Evolutionary conservation across 2,329 filamentous ascomycete species (phyloP).

Genomic region (Tolypocladium cylindrosporum): DNA sequence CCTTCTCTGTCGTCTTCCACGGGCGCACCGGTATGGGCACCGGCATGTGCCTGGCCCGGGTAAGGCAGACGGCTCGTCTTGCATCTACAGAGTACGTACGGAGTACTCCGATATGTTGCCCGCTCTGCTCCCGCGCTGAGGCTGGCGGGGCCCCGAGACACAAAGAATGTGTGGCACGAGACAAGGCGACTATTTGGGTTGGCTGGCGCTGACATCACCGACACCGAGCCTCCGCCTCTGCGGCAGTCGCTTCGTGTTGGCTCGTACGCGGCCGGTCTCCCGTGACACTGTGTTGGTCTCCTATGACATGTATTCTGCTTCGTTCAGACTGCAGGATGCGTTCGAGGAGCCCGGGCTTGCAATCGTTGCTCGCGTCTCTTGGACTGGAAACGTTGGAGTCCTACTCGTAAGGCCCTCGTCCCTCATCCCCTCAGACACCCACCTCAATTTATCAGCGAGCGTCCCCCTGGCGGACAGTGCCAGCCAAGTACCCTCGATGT

Average conservation of each 20-base stretch:
- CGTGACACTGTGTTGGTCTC: neutral
- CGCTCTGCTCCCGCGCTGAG: neutral
- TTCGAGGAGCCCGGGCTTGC: neutral
- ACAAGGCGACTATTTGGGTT: neutral
- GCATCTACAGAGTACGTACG: neutral
- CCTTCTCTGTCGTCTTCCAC: neutral
- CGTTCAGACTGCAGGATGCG: too few relatives aligned
- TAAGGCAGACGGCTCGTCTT: neutral
- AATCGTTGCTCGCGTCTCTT: neutral
- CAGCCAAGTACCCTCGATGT: neutral
- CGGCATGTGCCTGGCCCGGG: neutral
- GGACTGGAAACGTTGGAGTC: neutral
- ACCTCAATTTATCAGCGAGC: neutral
- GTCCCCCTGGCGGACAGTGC: neutral
- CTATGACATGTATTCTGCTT: too few relatives aligned
- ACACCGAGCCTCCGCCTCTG: neutral
- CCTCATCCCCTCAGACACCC: neutral
- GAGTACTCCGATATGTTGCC: neutral
- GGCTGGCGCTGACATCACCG: neutral
- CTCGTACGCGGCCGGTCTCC: neutral
- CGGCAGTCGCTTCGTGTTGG: neutral
- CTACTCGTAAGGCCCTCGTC: too few relatives aligned
- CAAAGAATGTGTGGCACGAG: conserved; percentile 2
- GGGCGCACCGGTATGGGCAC: neutral
- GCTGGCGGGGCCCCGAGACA: neutral